A percentile compares a stretch with the other conserved stretches of the same genome.
Conservation (phyloP, 371 early-diverging fungal genomes). For the Coelomomyces lativittatus region DNA sequence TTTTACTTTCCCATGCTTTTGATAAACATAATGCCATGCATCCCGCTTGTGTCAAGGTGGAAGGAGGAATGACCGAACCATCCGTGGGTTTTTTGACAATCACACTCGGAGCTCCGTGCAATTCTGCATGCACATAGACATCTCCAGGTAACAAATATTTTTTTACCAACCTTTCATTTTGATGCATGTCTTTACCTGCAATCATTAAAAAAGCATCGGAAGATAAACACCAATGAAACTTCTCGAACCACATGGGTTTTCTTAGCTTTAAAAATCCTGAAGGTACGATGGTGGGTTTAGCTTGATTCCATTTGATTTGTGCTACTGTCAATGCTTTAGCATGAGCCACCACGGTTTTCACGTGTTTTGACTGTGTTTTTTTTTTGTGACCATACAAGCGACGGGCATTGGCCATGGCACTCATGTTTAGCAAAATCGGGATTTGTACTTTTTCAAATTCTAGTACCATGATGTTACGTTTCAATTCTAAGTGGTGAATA, state of each 20-base stretch:
- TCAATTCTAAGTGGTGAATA: too few species aligned
- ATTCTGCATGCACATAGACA: constrained; percentile 90
- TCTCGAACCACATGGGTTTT: constrained; percentile 97
- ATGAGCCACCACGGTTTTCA: constrained; percentile 69
- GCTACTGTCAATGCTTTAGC: constrained; percentile 64
- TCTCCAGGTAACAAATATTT: constrained; percentile 61
- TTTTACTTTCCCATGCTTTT: constrained; percentile 94
- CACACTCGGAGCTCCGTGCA: constrained; percentile 86
- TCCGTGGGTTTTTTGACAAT: constrained; percentile 64
- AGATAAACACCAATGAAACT: constrained; percentile 93
- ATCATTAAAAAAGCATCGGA: constrained; percentile 87
- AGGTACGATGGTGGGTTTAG: constrained; percentile 52
- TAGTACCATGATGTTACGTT: too few species aligned
- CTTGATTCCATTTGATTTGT: constrained; percentile 67
- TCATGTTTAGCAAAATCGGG: constrained; percentile 66
- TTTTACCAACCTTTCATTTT: constrained; percentile 94
- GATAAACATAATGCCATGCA: constrained; percentile 90
- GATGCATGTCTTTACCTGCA: constrained; percentile 89
- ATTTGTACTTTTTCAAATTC: too few species aligned
- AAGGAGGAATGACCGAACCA: constrained; percentile 54
- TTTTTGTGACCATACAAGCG: constrained; percentile 73
- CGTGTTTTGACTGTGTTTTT: constrained; percentile 60
- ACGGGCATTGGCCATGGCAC: constrained; percentile 81
- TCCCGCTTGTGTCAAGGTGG: constrained; percentile 85
- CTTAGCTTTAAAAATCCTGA: constrained; percentile 59